These are phyloP conservation scores for Pistacia integerrima DNA, from an alignment of 345 rosid genomes.

Conservation along the genomic window DNA sequence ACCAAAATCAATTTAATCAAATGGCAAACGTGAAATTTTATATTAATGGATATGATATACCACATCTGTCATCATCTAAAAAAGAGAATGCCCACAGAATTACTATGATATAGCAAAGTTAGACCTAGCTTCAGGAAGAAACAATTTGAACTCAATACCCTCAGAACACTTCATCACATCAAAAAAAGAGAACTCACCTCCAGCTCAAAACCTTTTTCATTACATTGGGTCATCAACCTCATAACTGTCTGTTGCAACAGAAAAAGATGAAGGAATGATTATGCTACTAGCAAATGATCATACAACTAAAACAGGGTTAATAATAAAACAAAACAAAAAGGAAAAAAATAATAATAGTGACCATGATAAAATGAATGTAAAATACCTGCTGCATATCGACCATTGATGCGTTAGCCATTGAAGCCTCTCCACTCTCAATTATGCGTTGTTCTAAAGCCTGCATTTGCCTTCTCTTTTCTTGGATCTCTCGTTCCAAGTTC, in stretches of 20 bases:
- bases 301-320: slow-evolving; percentile 7
- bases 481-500: slow-evolving; percentile 84
- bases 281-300: slow-evolving; percentile 8
- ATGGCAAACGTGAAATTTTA: slow-evolving; percentile 12
- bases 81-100: not conserved
- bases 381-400: slow-evolving; percentile 97
- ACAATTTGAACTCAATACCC: not conserved
- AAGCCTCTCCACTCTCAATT: slow-evolving; percentile 92
- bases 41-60: not conserved
- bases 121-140: slow-evolving; percentile 7
- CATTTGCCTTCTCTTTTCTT: slow-evolving; percentile 92
- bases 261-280: slow-evolving; percentile 16
- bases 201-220: slow-evolving; percentile 93
- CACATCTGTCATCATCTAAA: not conserved
- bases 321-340: not conserved
- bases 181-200: slow-evolving; percentile 58
- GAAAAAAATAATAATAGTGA: not conserved
- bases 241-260: slow-evolving; percentile 68
- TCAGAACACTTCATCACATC: not conserved
- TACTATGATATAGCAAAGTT: not conserved
- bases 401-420: slow-evolving; percentile 82
- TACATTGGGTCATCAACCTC: slow-evolving; percentile 93
- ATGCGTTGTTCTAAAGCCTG: slow-evolving; percentile 79
- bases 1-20: slow-evolving; percentile 28
- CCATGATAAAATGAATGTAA: slow-evolving; percentile 16